Conservation (phyloP, 192 early-diverging fungal species). For the Backusella luteola region DNA sequence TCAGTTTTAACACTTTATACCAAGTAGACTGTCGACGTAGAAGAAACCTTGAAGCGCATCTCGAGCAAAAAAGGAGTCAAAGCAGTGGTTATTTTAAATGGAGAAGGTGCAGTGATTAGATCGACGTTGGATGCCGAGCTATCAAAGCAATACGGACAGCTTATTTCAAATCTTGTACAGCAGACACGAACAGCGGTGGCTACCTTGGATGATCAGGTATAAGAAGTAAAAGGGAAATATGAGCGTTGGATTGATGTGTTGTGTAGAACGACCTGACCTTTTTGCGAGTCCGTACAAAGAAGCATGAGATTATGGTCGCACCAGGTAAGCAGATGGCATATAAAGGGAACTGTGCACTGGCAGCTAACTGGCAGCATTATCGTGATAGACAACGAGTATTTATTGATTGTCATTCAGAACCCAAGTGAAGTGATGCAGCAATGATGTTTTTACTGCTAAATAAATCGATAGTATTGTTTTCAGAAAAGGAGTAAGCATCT, state of each 20-base stretch:
- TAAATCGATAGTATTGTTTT: not conserved
- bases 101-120: constrained; percentile 86
- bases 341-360: not conserved
- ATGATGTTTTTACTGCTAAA: not conserved
- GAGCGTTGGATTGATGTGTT: not conserved
- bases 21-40: constrained; percentile 45
- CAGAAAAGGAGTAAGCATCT: not conserved
- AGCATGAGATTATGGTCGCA: constrained; percentile 96
- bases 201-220: constrained; percentile 83
- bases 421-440: constrained; percentile 40
- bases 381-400: constrained; percentile 75
- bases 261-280: constrained; percentile 91
- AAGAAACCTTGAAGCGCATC: constrained; percentile 92
- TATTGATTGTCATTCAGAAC: constrained; percentile 81
- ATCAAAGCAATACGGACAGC: constrained; percentile 78
- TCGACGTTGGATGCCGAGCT: constrained; percentile 82
- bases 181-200: constrained; percentile 73
- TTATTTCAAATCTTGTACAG: constrained; percentile 80
- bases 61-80: constrained; percentile 89
- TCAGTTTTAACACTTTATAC: not conserved
- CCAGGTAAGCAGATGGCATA: constrained; percentile 58
- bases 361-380: not conserved
- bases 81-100: constrained; percentile 88
- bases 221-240: not conserved
- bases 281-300: constrained; percentile 88